A percentile compares a stretch with the other conserved stretches of the same genome.
These are phyloP conservation scores for Draba incana DNA, from an alignment of 345 rosid genomes.

Conservation along the genomic window DNA sequence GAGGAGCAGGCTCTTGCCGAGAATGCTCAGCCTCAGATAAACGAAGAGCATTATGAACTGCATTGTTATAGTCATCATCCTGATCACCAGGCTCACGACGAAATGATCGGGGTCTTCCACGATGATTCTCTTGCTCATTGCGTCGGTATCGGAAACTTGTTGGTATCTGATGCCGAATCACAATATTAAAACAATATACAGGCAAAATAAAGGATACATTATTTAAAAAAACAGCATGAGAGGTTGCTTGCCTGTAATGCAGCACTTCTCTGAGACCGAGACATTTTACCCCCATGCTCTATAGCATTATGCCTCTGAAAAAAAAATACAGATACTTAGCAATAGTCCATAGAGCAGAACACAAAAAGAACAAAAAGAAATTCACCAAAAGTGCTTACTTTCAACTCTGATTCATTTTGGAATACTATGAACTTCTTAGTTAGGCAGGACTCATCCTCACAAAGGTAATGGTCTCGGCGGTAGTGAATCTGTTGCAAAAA, in stretches of 20 bases:
- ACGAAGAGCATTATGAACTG: constrained; percentile 42
- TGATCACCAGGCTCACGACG: constrained; percentile 59
- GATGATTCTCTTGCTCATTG: constrained; percentile 59
- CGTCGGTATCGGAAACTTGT: constrained; percentile 81
- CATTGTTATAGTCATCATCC: constrained; percentile 43
- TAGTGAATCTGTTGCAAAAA: constrained; percentile 74
- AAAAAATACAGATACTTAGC: background rate
- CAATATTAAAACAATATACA: constrained; percentile 18
- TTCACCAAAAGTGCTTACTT: constrained; percentile 52
- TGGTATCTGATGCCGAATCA: constrained; percentile 61
- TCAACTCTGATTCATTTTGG: constrained; percentile 83
- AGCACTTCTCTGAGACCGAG: constrained; percentile 90
- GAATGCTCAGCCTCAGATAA: constrained; percentile 41
- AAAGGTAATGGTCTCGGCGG: constrained; percentile 82
- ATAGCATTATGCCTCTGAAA: constrained; percentile 86
- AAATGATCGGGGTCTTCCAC: constrained; percentile 73
- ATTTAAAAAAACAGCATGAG: background rate
- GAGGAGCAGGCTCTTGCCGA: constrained; percentile 43
- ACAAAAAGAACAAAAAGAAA: background rate
- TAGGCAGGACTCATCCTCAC: constrained; percentile 96
- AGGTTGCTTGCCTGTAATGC: constrained; percentile 74
- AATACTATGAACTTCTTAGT: constrained; percentile 88
- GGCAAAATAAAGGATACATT: background rate
- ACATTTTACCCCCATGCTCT: constrained; percentile 96
- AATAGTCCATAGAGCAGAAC: constrained; percentile 12